Evolutionary conservation across 768 basidiomycete genomes (phyloP), one percentile per base, ranked within the genome.

Genomic region (Hericium erinaceus): DNA sequence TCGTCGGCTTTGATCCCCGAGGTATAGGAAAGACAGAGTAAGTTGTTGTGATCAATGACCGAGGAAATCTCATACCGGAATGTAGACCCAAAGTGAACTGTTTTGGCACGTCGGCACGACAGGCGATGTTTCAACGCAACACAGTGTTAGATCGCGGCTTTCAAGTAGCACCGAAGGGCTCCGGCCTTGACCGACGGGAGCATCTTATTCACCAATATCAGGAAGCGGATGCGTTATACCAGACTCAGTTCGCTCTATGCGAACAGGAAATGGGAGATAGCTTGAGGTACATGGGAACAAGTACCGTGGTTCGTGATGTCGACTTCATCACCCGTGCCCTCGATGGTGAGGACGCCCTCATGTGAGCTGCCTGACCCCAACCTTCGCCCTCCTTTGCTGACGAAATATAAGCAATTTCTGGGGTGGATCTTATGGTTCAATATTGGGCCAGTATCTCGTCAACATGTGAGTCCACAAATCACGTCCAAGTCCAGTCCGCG

Each of bases 21-120:
- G 70, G 70, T 1, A 67, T 72, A n/a, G 69, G 68, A 37, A 56
- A 63, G 41, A 66, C 70, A 4, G 60, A 61, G 70, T 71, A 49
- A 20, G n/a, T n/a, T n/a, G n/a, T n/a, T n/a, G n/a, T n/a, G n/a
- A n/a, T n/a, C n/a, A 33, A 33, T 33, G 4, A 5, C 6, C 4
- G 28, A 33, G 7, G 33, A 6, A 33, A 33, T 33, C 33, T 33
- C 8, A 33, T 9, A 33, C 33, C 8, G 8, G 33, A 2, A 33
- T 33, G 0, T 18, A 46, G 44, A 20, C 44, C 44, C 18, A 46
- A 8, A 5, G 44, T 46, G 9, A 46, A 46, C 20, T 46, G 44
- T 46, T 46, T 46, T 20, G 44, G 44, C 15, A 46, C 44, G 8
- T 7, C 44, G 4, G 44, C n/a, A 18, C n/a, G 7, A 7, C n/a